Evolutionary conservation across 1,284 basidiomycete species (phyloP).

Genomic region (Boletus nobilissimus): DNA sequence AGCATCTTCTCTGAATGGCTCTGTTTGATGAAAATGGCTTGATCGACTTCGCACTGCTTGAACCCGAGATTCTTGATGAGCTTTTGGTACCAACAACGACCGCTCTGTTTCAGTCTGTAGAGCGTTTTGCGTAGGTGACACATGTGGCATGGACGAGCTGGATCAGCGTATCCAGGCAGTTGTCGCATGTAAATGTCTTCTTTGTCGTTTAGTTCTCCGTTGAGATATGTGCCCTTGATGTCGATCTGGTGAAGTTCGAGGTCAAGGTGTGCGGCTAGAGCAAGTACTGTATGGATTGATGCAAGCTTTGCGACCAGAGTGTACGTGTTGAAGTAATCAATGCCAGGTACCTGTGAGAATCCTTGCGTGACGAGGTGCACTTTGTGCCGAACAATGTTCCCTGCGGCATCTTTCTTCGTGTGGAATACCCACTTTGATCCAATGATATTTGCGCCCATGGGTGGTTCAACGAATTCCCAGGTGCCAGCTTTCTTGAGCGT

Average conservation of each 20-base stretch:
- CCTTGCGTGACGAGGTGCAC: conserved; percentile 54
- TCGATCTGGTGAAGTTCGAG: background rate
- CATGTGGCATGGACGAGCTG: background rate
- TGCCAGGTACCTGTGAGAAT: conserved; percentile 51
- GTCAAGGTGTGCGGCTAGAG: conserved; percentile 1
- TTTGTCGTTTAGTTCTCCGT: background rate
- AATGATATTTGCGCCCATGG: conserved; percentile 20
- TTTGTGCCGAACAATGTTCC: conserved; percentile 49
- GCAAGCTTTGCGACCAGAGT: conserved; percentile 45
- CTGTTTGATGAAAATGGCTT: background rate
- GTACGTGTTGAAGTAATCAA: conserved; percentile 54
- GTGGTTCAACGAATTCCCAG: conserved; percentile 21
- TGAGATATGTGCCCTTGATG: conserved; percentile 18
- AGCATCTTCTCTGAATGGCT: accelerated
- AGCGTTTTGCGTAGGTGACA: background rate
- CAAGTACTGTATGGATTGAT: conserved; percentile 42
- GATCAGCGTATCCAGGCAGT: background rate
- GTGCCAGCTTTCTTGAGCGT: conserved; percentile 15
- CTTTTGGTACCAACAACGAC: background rate
- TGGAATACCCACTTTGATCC: conserved; percentile 51
- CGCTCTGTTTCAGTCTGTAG: background rate
- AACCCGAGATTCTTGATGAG: background rate
- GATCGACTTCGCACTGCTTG: background rate
- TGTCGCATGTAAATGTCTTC: background rate
- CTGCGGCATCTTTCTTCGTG: conserved; percentile 43